Percentiles rank a stretch among this genome's conserved stretches.
Conservation (phyloP, 1,284 basidiomycete genomes). For the Puccinia horiana region DNA sequence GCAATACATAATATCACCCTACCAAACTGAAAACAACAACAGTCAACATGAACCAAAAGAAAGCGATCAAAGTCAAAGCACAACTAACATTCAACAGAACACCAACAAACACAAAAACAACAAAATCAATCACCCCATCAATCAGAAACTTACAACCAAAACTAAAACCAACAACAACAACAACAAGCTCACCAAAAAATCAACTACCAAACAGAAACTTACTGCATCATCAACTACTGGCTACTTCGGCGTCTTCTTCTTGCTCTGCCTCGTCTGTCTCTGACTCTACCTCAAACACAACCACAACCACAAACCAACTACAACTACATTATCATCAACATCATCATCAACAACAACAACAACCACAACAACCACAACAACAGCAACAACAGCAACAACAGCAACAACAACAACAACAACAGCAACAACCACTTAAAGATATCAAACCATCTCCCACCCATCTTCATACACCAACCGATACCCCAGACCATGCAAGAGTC, state of each 20-base stretch:
- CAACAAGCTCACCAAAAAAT: neutral
- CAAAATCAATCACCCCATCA: neutral
- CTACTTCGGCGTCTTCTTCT: too few species aligned
- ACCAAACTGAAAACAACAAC: neutral
- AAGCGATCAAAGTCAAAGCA: neutral
- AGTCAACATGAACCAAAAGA: conserved; percentile 2
- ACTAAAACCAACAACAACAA: conserved; percentile 1
- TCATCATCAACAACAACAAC: neutral
- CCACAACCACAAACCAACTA: too few species aligned
- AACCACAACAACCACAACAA: neutral
- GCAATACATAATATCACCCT: neutral
- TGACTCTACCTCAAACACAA: neutral
- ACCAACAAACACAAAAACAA: neutral
- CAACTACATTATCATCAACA: neutral
- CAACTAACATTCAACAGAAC: neutral
- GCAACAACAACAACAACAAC: neutral
- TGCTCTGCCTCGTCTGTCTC: too few species aligned
- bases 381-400: neutral
- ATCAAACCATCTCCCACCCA: neutral
- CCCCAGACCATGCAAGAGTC: conserved; percentile 15
- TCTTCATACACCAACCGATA: neutral
- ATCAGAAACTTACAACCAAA: neutral
- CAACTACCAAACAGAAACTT: neutral
- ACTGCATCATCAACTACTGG: too few species aligned
- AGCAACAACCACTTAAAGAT: neutral